phyloP scores from a whole-genome alignment of 305 asterid genomes.

The Fraxinus latifolia region DNA sequence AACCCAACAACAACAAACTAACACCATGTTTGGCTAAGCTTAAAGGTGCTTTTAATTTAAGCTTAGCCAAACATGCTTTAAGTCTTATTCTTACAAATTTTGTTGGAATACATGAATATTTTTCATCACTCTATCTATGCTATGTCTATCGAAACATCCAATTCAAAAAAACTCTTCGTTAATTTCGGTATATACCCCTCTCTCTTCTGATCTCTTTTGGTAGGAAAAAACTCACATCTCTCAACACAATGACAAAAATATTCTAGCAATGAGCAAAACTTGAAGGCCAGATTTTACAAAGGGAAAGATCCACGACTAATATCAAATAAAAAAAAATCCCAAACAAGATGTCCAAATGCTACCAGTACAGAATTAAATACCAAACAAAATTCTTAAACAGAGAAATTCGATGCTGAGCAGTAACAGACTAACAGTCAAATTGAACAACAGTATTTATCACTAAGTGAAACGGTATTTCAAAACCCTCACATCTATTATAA shows the following conservation, averaged over 20 bases:
- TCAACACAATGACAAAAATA: not conserved
- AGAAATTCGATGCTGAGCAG: constrained; percentile 10
- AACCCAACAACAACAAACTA: not conserved
- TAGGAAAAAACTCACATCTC: not conserved
- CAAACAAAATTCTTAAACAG: not conserved
- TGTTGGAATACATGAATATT: not conserved
- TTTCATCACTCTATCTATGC: not conserved
- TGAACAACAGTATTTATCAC: not conserved
- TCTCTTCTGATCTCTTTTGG: not conserved
- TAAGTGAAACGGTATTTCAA: not conserved
- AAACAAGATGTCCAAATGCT: not conserved
- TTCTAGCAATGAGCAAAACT: not conserved
- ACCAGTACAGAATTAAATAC: not conserved
- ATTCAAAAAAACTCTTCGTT: not conserved
- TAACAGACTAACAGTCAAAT: constrained; percentile 9
- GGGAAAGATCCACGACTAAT: constrained; percentile 2
- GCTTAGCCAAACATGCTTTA: not conserved
- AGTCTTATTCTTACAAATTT: not conserved
- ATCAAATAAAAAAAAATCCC: not conserved
- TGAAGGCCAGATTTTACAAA: constrained; percentile 6
- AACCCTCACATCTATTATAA: constrained; percentile 3
- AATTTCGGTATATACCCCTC: not conserved
- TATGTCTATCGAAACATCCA: not conserved
- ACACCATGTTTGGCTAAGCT: not conserved
- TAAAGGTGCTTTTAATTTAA: not conserved